Evolutionary conservation across 2,329 filamentous ascomycete genomes (phyloP).

Genomic region (Colletotrichum sp.): DNA sequence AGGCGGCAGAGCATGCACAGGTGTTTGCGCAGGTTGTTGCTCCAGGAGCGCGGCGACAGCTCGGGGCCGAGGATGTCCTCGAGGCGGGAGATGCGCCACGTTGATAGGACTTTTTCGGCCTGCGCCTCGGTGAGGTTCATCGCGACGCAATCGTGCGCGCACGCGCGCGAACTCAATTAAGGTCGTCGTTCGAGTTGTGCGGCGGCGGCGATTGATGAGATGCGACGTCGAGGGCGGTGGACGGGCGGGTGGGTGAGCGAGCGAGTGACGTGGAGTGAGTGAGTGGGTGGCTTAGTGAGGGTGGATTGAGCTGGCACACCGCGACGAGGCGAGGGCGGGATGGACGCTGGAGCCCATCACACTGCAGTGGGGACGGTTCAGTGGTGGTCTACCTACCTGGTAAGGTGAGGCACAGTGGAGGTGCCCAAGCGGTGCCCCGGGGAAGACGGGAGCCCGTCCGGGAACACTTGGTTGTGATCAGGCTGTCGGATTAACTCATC

Average conservation of each 20-base stretch:
- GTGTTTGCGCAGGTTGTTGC: background rate
- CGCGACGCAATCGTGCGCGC: background rate
- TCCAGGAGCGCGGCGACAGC: background rate
- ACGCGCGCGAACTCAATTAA: background rate
- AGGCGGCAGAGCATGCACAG: background rate
- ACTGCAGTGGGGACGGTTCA: background rate
- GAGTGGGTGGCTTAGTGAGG: background rate
- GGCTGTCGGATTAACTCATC: background rate
- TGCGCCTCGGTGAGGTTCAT: background rate
- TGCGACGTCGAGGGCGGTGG: background rate
- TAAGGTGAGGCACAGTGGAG: too few relatives aligned
- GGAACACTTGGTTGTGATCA: background rate
- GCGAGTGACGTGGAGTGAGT: background rate
- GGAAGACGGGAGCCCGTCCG: too few relatives aligned
- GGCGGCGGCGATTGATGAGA: background rate
- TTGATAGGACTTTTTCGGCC: background rate
- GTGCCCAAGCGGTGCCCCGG: background rate
- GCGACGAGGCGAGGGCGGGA: background rate
- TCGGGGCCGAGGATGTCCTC: background rate
- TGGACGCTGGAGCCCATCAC: background rate
- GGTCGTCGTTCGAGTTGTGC: background rate
- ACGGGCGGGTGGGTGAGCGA: background rate
- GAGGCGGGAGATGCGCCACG: background rate
- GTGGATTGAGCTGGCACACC: background rate
- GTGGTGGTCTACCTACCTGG: background rate